Evolutionary conservation across 192 early-diverging fungal genomes (phyloP).

Genomic region (Entomortierella lignicola): DNA sequence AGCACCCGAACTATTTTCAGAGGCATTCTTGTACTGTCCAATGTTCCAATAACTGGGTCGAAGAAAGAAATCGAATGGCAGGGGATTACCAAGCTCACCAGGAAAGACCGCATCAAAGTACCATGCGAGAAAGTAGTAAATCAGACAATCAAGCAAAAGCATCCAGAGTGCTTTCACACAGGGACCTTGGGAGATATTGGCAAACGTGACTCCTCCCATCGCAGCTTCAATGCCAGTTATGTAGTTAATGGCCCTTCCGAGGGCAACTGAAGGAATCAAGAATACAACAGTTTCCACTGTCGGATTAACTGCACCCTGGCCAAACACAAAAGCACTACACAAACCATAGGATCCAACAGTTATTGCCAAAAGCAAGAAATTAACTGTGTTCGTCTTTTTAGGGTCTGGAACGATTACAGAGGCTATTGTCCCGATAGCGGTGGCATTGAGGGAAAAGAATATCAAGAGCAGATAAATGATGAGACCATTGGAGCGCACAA

Average conservation of each 20-base stretch:
- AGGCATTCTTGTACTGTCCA: no score
- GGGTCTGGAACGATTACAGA: constrained; percentile 44
- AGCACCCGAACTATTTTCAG: background rate
- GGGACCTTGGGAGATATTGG: constrained; percentile 28
- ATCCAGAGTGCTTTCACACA: constrained; percentile 43
- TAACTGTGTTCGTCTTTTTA: constrained; percentile 42
- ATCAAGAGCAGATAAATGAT: constrained; percentile 48
- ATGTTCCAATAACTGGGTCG: constrained; percentile 55
- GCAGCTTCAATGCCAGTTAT: constrained; percentile 47
- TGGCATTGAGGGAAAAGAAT: constrained; percentile 51
- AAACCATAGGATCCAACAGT: constrained; percentile 35
- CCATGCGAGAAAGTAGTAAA: constrained; percentile 60
- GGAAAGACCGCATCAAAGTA: constrained; percentile 61
- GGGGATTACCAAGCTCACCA: constrained; percentile 32
- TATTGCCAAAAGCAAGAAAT: constrained; percentile 31
- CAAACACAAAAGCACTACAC: constrained; percentile 38
- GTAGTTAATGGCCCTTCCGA: constrained; percentile 51
- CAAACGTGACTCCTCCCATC: constrained; percentile 43
- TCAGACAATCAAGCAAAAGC: constrained; percentile 40
- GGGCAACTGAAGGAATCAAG: constrained; percentile 44
- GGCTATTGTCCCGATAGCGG: constrained; percentile 39
- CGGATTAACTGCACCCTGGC: background rate
- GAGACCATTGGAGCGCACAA: constrained; percentile 28
- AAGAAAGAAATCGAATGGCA: constrained; percentile 56
- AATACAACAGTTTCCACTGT: constrained; percentile 37